phyloP scores from a whole-genome alignment of 23 red algal genomes.

The Gracilaria gracilis region DNA sequence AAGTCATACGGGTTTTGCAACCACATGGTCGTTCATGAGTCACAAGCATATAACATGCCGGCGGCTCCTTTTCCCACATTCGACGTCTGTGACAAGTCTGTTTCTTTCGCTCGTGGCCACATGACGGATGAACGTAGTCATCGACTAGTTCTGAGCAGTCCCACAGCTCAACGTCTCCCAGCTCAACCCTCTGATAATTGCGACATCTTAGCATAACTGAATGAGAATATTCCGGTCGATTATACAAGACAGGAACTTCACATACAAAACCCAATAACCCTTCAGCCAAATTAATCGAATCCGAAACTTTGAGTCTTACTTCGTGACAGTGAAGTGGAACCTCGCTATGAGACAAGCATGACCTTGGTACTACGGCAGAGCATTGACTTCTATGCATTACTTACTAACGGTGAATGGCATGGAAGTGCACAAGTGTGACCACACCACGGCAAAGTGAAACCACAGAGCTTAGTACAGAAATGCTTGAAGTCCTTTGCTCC shows the following conservation, averaged over 20 bases:
- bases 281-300: not conserved
- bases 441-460: constrained; percentile 60
- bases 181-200: not conserved
- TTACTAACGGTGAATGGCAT: constrained; percentile 35
- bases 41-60: constrained; percentile 20
- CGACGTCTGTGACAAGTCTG: constrained; percentile 34
- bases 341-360: constrained; percentile 36
- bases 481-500: not conserved
- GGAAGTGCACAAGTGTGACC: constrained; percentile 40
- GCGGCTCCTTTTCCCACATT: constrained; percentile 37
- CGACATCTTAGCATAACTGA: constrained; percentile 18
- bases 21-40: constrained; percentile 57
- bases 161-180: not conserved
- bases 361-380: constrained; percentile 7
- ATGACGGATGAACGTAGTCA: constrained; percentile 62
- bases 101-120: constrained; percentile 41
- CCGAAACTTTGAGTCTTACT: not conserved
- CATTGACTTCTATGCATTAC: constrained; percentile 32
- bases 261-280: constrained; percentile 20
- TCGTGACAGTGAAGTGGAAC: constrained; percentile 42
- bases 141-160: constrained; percentile 34
- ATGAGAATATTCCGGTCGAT: constrained; percentile 58
- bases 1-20: constrained; percentile 50
- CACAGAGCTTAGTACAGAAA: constrained; percentile 41
- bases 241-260: constrained; percentile 35